A percentile compares a stretch with the other conserved stretches of the same genome.
phyloP scores from a whole-genome alignment of 2,329 filamentous ascomycete genomes.

The Fusarium circinatum region DNA sequence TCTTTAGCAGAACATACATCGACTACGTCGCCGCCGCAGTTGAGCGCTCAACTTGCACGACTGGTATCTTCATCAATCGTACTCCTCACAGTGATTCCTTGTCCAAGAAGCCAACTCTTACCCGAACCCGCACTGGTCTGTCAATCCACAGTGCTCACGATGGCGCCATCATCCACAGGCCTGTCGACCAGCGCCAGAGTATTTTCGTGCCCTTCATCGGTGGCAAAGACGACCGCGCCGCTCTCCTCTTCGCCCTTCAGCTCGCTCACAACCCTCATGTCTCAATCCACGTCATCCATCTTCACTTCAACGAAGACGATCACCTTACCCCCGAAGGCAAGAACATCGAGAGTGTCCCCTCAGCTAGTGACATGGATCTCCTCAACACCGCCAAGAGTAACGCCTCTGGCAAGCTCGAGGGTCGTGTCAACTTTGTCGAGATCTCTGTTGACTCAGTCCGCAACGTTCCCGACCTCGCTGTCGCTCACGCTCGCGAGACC shows the following conservation, averaged over 20 bases:
- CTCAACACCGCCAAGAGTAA: slow-evolving; percentile 39
- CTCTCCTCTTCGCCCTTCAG: slow-evolving; percentile 84
- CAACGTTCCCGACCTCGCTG: slow-evolving; percentile 41
- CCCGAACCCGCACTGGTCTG: slow-evolving; percentile 40
- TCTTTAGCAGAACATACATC: slow-evolving; percentile 64
- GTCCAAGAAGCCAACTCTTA: slow-evolving; percentile 61
- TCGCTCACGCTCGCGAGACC: slow-evolving; percentile 27
- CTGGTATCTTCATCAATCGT: slow-evolving; percentile 63
- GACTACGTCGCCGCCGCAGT: slow-evolving; percentile 78
- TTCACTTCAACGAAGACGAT: slow-evolving; percentile 41
- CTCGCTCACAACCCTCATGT: slow-evolving; percentile 82
- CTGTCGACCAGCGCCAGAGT: slow-evolving; percentile 78
- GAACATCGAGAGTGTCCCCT: slow-evolving; percentile 8
- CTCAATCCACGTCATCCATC: slow-evolving; percentile 76
- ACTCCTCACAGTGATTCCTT: slow-evolving; percentile 45
- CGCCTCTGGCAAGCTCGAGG: slow-evolving; percentile 25
- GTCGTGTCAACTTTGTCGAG: slow-evolving; percentile 36
- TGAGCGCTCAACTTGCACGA: slow-evolving; percentile 77
- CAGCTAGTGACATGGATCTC: slow-evolving; percentile 44
- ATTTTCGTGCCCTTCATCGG: slow-evolving; percentile 91
- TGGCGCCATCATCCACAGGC: slow-evolving; percentile 59
- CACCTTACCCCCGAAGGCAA: slow-evolving; percentile 12
- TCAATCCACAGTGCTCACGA: slow-evolving; percentile 57
- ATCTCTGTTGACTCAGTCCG: slow-evolving; percentile 39
- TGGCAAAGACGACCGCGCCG: slow-evolving; percentile 81